Percentiles rank a stretch among this genome's conserved stretches.
Evolutionary conservation across 805 yeast genomes (phyloP).

Genomic region (Pachysolen tannophilus): DNA sequence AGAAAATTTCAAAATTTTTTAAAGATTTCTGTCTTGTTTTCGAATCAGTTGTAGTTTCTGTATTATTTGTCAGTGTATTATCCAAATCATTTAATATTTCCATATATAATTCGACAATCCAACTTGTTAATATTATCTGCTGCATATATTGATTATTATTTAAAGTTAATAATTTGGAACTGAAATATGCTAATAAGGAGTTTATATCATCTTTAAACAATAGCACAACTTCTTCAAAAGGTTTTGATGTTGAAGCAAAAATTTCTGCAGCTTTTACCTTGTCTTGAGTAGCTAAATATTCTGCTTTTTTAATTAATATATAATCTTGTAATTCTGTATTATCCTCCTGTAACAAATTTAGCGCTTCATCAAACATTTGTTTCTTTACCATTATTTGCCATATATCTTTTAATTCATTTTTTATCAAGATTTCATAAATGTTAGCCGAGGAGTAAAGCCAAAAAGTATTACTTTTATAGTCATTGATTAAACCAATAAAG

Average conservation of each 20-base stretch:
- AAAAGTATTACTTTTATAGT: conserved; percentile 44
- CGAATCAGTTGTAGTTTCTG: conserved; percentile 22
- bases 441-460: conserved; percentile 64
- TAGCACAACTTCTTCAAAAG: conserved; percentile 65
- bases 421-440: conserved; percentile 66
- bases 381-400: conserved; percentile 59
- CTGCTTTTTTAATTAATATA: conserved; percentile 49
- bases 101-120: conserved; percentile 56
- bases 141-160: conserved; percentile 30
- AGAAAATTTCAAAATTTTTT: conserved; percentile 37
- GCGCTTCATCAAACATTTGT: conserved; percentile 57
- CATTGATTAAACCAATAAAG: conserved; percentile 41
- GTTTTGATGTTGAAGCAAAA: conserved; percentile 54
- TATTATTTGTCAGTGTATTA: conserved; percentile 17
- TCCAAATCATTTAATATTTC: conserved; percentile 37
- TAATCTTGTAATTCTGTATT: conserved; percentile 35
- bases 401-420: conserved; percentile 62
- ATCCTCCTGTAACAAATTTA: conserved; percentile 28
- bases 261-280: conserved; percentile 40
- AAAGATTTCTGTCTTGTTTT: conserved; percentile 17
- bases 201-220: conserved; percentile 30
- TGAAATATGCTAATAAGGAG: conserved; percentile 40
- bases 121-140: conserved; percentile 46
- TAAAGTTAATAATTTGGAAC: conserved; percentile 28
- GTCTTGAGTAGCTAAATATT: conserved; percentile 25